Base-by-base conservation (phyloP, 1,284 basidiomycete genomes). In the Malassezia pachydermatis region DNA sequence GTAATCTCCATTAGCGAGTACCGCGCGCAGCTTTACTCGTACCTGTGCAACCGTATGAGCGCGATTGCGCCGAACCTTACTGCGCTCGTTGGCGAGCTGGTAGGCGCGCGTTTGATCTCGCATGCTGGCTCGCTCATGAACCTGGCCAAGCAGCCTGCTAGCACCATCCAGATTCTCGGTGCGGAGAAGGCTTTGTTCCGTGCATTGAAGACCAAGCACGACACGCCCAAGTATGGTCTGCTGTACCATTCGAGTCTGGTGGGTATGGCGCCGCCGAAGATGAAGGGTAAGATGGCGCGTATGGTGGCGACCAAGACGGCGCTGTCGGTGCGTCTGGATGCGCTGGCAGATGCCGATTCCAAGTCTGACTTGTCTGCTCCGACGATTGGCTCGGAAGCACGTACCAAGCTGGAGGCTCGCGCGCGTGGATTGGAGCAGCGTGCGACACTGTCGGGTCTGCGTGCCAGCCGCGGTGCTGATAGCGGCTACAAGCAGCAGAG, bases 221-320 rank as follows among this genome's bases (percentile, higher is more conserved):
- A 96, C 76, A 96, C 92, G 51, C 92, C 90, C 41, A 98, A 98
- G 75, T 95, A 96, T 70, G 90, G 89, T 64, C 78, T 95, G 41
- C 94, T 96, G 67, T 96, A 92, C 76, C 90, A 95, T 76, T 85
- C 72, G 34, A 80, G 76, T 43, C 56, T 98, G 49, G 87, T 98
- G 60, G 94, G 92, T 30, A 89, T 94, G 77, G 92, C 94, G 46
- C 88, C 92, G 41, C 88, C 89, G 60, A 95, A 95, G 77, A 80
- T 95, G 59, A 98, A 98, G 79, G 94, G 92, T 67, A 98, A 98
- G 77, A 96, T 98, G 92, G 94, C 94, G 11, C 85, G 94, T 63
- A 98, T 98, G 92, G 88, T 96, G 24, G 89, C 92, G 30, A 96
- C 92, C 54, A 68, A 68, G 78, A 84, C 92, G 4, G 86, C 92